Evolutionary conservation across 2,329 filamentous ascomycete genomes (phyloP), one percentile per base, ranked within the genome.

Genomic region (Sphaerostilbella broomeana): DNA sequence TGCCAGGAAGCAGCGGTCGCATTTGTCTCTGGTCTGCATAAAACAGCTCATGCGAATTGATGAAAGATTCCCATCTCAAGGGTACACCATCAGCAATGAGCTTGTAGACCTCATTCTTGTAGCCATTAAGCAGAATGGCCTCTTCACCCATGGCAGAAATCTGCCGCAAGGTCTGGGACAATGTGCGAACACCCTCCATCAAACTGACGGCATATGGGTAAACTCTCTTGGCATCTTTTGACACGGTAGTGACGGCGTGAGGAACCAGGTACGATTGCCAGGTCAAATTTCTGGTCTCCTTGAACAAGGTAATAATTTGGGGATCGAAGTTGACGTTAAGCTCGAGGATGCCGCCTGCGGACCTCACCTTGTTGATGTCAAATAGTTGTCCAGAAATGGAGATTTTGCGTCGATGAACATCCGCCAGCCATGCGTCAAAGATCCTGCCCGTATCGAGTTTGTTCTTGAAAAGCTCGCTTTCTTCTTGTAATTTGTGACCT

Each of bases 191-290:
- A 54, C 88, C 97, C 65, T 99, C 92, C 88, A 98, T 98, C 50
- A 99, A 67, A 56, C 89, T 97, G 49, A 98, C 89, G 17, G 94
- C 92, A 56, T 94, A 98, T 0, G 92, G 92, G 53, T 99, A 99
- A 4, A 98, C 92, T 38, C 92, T 79, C 64, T 95, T 95, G n/a
- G 92, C 94, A 59, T 98, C 92, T 62, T 97, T 98, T 1, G 94
- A 94, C 38, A 95, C 87, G 47, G 87, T 97, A 62, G 84, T 94
- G 55, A 98, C 87, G 11, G 86, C 81, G 61, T 98, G 92, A 7
- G 94, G 94, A 17, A 98, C 86, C 41, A 86, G 83, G 60, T 88
- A 98, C 49, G 87, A 92, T 46, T 95, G 81, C 90, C 92, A 98
- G 10, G 87, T 80, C 29, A 99, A 69, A 56, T 98, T 98, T 27